Base-by-base conservation (phyloP, 306 rosid species). In the Trichosanthes cucumerina region DNA sequence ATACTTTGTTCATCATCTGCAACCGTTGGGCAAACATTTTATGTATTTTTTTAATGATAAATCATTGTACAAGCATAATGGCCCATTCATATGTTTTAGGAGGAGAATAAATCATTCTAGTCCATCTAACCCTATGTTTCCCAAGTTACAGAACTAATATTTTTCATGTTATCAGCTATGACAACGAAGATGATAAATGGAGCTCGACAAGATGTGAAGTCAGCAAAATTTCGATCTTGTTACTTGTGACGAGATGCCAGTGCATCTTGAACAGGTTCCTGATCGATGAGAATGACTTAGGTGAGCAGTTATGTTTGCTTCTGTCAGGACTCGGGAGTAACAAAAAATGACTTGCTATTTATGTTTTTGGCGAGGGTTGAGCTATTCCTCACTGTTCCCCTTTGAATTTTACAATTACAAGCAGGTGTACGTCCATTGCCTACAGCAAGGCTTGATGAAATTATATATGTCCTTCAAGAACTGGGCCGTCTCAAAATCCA, bases 381-480 rank as follows among this genome's bases (percentile, higher is more conserved):
- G 39, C 39, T 26, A 71, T 3, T 47, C 65, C n/a, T 54, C 14
- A 56, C 21, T 64, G 7, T 8, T n/a, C 36, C 2, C 57, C 41
- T 64, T n/a, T 65, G 77, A 80, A 54, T 77, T 50, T 57, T 79
- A 66, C 46, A 33, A 14, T 34, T 80, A 81, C 81, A 69, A 80
- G 84, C 84, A 95, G 98, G 97, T 75, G 93, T 89, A 46, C 84
- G 84, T 68, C 89, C 97, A 53, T 71, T 95, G 76, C 98, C 97
- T 9, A 81, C 89, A 72, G 96, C 91, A 59, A 91, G 98, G 86
- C 91, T 91, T 9, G 96, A 91, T 73, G 98, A 95, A 89, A 86
- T 91, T 52, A 76, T 82, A 36, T 89, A 80, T 79, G 89, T 89
- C 83, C 97, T 95, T 64, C 89, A 86, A 83, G 97, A 92, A 87